Evolutionary conservation across 768 basidiomycete genomes (phyloP).

Genomic region (Lyophyllum decastes): DNA sequence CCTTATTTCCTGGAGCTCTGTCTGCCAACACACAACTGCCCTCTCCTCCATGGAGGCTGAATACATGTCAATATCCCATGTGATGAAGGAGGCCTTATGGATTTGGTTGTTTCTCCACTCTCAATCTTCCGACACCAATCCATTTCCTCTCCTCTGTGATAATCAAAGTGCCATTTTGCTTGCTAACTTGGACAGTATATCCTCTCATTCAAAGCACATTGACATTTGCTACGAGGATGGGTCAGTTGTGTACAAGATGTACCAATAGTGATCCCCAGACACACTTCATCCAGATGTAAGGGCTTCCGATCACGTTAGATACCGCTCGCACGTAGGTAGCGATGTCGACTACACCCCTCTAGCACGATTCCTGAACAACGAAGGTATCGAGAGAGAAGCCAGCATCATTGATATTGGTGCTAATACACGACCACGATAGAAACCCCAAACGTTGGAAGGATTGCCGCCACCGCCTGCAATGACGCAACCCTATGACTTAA

Average conservation of each 20-base stretch:
- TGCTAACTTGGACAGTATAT: conserved; percentile 21
- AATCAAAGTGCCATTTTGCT: conserved; percentile 14
- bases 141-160: conserved; percentile 21
- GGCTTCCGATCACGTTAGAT: too few relatives aligned
- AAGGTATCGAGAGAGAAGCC: neutral
- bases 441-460: neutral
- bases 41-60: neutral
- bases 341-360: too few relatives aligned
- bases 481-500: neutral
- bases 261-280: too few relatives aligned
- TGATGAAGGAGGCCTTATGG: neutral
- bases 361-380: too few relatives aligned
- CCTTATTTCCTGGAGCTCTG: neutral
- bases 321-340: too few relatives aligned
- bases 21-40: neutral
- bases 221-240: conserved; percentile 18
- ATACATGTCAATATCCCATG: neutral
- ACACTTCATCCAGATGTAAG: too few relatives aligned
- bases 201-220: conserved; percentile 25
- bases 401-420: neutral
- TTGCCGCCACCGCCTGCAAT: neutral
- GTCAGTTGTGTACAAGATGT: too few relatives aligned
- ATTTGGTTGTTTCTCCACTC: conserved; percentile 15
- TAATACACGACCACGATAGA: neutral
- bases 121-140: conserved; percentile 7